phyloP scores from a whole-genome alignment of 306 rosid species.

The Morella rubra region DNA sequence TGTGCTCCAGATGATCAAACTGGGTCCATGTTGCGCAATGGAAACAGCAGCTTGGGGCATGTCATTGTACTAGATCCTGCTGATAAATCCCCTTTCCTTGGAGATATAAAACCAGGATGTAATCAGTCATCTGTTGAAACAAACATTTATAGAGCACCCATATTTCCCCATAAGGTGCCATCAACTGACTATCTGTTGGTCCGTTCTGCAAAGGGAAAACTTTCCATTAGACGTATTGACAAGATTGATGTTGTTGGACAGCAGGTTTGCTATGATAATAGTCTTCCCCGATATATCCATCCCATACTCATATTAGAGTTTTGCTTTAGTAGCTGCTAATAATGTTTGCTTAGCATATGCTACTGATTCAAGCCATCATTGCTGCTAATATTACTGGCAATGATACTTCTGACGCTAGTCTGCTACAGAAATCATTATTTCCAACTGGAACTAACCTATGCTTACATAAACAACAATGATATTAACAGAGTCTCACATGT shows the following conservation, averaged over 20 bases:
- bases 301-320: constrained; percentile 11
- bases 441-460: background rate
- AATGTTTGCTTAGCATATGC: background rate
- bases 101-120: constrained; percentile 81
- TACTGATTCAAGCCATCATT: background rate
- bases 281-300: constrained; percentile 12
- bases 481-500: background rate
- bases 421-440: background rate
- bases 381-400: background rate
- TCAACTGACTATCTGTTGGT: constrained; percentile 81
- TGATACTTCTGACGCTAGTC: background rate
- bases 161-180: constrained; percentile 85
- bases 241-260: constrained; percentile 81
- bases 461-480: background rate
- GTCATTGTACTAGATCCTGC: constrained; percentile 80
- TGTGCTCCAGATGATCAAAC: constrained; percentile 81
- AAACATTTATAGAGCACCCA: constrained; percentile 94
- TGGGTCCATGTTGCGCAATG: constrained; percentile 68
- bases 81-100: constrained; percentile 96
- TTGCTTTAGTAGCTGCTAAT: constrained; percentile 1
- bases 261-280: constrained; percentile 58
- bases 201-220: constrained; percentile 94
- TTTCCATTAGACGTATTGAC: constrained; percentile 87
- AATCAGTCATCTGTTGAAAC: constrained; percentile 91
- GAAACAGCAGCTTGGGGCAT: constrained; percentile 68